Conservation (phyloP, 73 alveolate genomes). For the Breviolum minutum region DNA sequence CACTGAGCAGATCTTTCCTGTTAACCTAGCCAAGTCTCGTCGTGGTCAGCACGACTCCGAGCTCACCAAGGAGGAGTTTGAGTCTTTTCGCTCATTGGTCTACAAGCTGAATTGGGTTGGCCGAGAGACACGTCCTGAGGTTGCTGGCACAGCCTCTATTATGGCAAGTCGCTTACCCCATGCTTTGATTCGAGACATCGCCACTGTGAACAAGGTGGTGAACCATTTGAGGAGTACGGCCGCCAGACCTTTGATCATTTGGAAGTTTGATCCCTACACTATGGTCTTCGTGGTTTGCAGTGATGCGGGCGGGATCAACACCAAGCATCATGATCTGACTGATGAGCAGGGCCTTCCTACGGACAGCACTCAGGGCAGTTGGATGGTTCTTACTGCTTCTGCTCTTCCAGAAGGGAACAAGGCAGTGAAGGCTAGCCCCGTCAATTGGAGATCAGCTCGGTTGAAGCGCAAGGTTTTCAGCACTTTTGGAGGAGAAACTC, state of each 20-base stretch:
- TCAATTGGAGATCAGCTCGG: not conserved
- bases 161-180: not conserved
- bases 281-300: not conserved
- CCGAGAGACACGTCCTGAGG: not conserved
- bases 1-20: not conserved
- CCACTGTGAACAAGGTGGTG: not conserved
- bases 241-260: not conserved
- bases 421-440: not conserved
- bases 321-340: not conserved
- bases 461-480: not conserved
- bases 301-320: not conserved
- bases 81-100: not conserved
- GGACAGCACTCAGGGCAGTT: constrained; percentile 28
- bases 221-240: not conserved
- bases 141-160: not conserved
- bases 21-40: not conserved
- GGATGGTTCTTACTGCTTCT: constrained; percentile 29
- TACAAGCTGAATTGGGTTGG: not conserved
- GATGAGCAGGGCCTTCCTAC: not conserved
- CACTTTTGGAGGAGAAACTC: constrained; percentile 24
- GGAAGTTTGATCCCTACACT: not conserved
- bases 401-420: not conserved
- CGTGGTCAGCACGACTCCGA: not conserved
- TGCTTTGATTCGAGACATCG: not conserved
- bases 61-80: not conserved